Evolutionary conservation across 2,329 filamentous ascomycete species (phyloP).

Genomic region (Pestalotiopsis sp.): DNA sequence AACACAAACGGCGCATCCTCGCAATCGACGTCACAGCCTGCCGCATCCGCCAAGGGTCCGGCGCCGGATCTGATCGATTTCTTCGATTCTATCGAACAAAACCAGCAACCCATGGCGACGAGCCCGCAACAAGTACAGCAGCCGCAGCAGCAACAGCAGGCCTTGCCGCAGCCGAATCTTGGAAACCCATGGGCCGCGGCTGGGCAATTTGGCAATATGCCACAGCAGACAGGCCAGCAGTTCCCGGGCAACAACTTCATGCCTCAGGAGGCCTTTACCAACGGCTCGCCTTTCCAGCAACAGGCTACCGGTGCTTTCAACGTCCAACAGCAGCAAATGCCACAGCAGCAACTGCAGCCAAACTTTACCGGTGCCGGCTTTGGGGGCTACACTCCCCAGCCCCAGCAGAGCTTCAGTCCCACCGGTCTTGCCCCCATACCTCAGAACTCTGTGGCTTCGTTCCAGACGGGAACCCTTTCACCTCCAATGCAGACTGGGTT

Average conservation of each 20-base stretch:
- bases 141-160: constrained; percentile 21
- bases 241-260: constrained; percentile 32
- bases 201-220: constrained; percentile 32
- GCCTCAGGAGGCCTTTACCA: constrained; percentile 39
- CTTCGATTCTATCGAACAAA: constrained; percentile 90
- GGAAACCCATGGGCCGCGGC: constrained; percentile 41
- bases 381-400: constrained; percentile 69
- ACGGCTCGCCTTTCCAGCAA: constrained; percentile 46
- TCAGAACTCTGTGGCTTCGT: constrained; percentile 56
- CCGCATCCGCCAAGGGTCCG: constrained; percentile 60
- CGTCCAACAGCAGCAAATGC: constrained; percentile 40
- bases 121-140: constrained; percentile 39
- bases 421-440: constrained; percentile 58
- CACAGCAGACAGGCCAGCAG: constrained; percentile 37
- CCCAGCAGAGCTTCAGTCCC: constrained; percentile 61
- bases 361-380: constrained; percentile 75
- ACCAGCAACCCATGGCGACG: constrained; percentile 70
- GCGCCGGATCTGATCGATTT: constrained; percentile 88
- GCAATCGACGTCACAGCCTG: constrained; percentile 42
- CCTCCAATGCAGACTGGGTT: constrained; percentile 41
- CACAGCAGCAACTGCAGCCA: constrained; percentile 39
- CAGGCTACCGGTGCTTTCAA: constrained; percentile 32
- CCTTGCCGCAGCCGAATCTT: constrained; percentile 32
- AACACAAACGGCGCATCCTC: constrained; percentile 36
- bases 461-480: constrained; percentile 48